Base-by-base conservation (phyloP, 2,329 filamentous ascomycete genomes). In the Pseudomassariella vexata region DNA sequence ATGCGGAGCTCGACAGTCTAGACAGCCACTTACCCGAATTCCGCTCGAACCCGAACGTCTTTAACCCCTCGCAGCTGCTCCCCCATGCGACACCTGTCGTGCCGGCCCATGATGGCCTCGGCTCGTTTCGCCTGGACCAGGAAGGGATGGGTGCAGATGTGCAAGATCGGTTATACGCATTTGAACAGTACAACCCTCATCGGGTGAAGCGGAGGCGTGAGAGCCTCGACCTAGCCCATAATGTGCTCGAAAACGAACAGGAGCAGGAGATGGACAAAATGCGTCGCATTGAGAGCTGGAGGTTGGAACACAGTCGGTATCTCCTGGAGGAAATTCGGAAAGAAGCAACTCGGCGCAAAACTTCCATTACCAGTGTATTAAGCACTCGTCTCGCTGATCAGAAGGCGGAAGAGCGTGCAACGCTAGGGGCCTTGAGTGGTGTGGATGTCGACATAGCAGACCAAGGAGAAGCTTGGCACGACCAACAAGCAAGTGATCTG, bases 1-100 rank as follows among this genome's bases (percentile, higher is more conserved):
- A 86, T 40, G 78, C 72, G 17, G 90, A 96, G 55, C 68, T 96
- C 26, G 92, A 98, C 56, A 95, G 88, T 53, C 70, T 96, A 24
- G 90, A 96, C 55, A 89, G 90, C 52, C 89, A 94, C 33, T 68
- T 96, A 2, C 83, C 89, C 42, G 89, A 88, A 25, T 95, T 95
- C 52, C 78, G 87, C 31, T 79, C 86, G 26, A 67, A 66, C 6
- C 65, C 70, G 6, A 50, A 49, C 32, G 63, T 55, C 18, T 70
- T 48, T 47, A 58, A 42, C 47, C 56, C 29, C 45, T 59, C 42
- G 34, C 60, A 46, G 47, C 66, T 42, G 25, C 65, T 74, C 35
- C 65, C 75, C 27, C 77, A 75, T 42, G 66, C 76, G 14, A 67
- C 71, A 12, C 79, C 85, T 0, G 76, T 95, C 3, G 71, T 98